These are phyloP conservation scores for Zygotorulaspora florentina DNA, from an alignment of 805 yeast species.

Conservation along the genomic window DNA sequence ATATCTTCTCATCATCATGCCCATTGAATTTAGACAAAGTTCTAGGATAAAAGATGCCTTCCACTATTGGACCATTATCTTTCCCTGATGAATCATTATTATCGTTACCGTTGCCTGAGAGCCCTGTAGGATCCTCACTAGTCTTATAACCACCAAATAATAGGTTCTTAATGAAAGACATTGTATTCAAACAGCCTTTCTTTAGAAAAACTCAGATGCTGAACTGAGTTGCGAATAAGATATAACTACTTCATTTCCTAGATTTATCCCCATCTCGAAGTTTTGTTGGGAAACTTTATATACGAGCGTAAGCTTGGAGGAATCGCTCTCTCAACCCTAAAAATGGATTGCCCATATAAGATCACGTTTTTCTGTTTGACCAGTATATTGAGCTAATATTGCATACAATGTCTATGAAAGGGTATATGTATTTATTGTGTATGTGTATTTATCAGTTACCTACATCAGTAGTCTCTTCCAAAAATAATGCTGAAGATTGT, in stretches of 20 bases:
- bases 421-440: neutral
- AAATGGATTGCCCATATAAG: too few relatives aligned
- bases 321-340: too few relatives aligned
- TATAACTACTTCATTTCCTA: too few relatives aligned
- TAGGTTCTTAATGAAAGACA: slow-evolving; percentile 35
- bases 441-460: slow-evolving; percentile 4
- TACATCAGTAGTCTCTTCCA: slow-evolving; percentile 28
- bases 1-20: slow-evolving; percentile 70
- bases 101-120: slow-evolving; percentile 10
- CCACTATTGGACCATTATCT: slow-evolving; percentile 38
- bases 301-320: too few relatives aligned
- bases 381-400: too few relatives aligned
- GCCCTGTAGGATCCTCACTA: slow-evolving; percentile 36
- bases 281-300: too few relatives aligned
- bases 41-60: slow-evolving; percentile 63
- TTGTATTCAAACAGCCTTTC: slow-evolving; percentile 2
- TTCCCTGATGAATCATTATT: slow-evolving; percentile 9
- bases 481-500: slow-evolving; percentile 30
- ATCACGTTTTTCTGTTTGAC: too few relatives aligned
- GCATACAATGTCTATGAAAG: too few relatives aligned
- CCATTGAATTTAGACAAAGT: slow-evolving; percentile 78
- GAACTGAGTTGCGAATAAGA: too few relatives aligned
- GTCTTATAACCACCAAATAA: slow-evolving; percentile 33
- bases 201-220: too few relatives aligned
- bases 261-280: too few relatives aligned